These are phyloP conservation scores for Cyclaneusma minus DNA, from an alignment of 2,329 filamentous ascomycete species.

Conservation along the genomic window DNA sequence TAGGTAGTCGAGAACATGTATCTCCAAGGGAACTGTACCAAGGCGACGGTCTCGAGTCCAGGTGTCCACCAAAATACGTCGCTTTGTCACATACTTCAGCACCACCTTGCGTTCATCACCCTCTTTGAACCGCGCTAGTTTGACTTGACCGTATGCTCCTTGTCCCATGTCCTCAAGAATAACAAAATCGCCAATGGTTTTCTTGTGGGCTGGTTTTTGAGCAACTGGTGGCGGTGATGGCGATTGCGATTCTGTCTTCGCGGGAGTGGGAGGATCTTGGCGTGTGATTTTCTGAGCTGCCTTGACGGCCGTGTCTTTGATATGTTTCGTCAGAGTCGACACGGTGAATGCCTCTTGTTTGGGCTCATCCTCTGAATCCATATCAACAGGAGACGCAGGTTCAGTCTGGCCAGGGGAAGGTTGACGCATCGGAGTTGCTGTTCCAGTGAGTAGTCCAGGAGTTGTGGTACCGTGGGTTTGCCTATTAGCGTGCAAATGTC, in stretches of 20 bases:
- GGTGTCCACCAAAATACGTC: constrained; percentile 90
- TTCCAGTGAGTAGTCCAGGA: constrained; percentile 47
- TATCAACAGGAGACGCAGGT: constrained; percentile 38
- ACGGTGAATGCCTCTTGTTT: constrained; percentile 24
- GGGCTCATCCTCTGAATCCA: constrained; percentile 36
- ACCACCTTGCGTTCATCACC: constrained; percentile 68
- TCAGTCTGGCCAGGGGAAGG: constrained; percentile 62
- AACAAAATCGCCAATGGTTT: constrained; percentile 76
- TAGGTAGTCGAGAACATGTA: constrained; percentile 90
- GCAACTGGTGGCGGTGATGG: constrained; percentile 13
- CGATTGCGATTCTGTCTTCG: constrained; percentile 15
- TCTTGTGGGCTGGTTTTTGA: constrained; percentile 41
- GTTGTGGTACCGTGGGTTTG: constrained; percentile 39
- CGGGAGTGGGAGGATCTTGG: constrained; percentile 14
- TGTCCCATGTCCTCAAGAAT: constrained; percentile 98
- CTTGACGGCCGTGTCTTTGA: constrained; percentile 39
- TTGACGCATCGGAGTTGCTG: constrained; percentile 59
- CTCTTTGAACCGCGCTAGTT: constrained; percentile 76
- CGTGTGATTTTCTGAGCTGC: constrained; percentile 38
- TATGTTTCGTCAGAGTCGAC: constrained; percentile 35
- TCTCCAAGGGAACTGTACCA: constrained; percentile 90
- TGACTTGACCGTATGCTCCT: constrained; percentile 94
- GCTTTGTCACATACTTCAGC: constrained; percentile 94
- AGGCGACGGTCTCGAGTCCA: constrained; percentile 91
- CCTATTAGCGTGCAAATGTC: constrained; percentile 69